These are phyloP conservation scores for Apophysomyces elegans DNA, from an alignment of 371 early-diverging fungal species.

Conservation along the genomic window DNA sequence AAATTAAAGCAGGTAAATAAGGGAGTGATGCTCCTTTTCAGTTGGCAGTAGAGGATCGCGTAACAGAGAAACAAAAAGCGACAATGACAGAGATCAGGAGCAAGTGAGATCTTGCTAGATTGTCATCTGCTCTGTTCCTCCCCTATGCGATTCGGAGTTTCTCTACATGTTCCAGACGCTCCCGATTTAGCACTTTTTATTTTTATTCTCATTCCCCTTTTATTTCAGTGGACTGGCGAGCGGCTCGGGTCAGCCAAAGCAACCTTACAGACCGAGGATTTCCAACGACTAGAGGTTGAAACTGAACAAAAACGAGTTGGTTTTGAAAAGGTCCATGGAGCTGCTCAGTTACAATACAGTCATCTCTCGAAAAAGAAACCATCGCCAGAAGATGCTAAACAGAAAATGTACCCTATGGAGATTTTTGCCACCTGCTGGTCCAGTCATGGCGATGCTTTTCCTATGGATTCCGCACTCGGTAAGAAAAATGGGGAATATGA, in stretches of 20 bases:
- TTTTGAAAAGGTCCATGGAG: constrained; percentile 41
- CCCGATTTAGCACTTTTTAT: constrained; percentile 4
- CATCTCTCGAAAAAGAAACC: constrained; percentile 57
- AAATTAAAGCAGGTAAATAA: constrained; percentile 5
- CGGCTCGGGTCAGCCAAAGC: constrained; percentile 50
- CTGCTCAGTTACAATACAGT: constrained; percentile 24
- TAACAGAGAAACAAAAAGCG: background rate
- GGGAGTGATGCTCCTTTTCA: background rate
- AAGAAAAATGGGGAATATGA: constrained; percentile 11
- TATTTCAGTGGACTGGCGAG: constrained; percentile 56
- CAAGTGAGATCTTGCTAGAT: background rate
- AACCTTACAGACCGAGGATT: constrained; percentile 52
- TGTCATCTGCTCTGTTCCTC: constrained; percentile 1
- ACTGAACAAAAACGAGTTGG: constrained; percentile 37
- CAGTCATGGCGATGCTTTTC: constrained; percentile 60
- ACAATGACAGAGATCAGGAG: background rate
- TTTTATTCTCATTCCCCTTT: background rate
- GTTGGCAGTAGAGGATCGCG: background rate
- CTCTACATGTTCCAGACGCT: background rate
- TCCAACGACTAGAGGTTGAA: constrained; percentile 42
- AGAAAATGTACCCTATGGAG: constrained; percentile 63
- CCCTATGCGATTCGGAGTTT: constrained; percentile 7
- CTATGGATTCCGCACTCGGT: constrained; percentile 68
- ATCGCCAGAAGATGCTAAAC: constrained; percentile 63
- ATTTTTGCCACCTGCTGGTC: constrained; percentile 64